Evolutionary conservation across 208 protist species (phyloP).

Genomic region (Crithidia expoeki): DNA sequence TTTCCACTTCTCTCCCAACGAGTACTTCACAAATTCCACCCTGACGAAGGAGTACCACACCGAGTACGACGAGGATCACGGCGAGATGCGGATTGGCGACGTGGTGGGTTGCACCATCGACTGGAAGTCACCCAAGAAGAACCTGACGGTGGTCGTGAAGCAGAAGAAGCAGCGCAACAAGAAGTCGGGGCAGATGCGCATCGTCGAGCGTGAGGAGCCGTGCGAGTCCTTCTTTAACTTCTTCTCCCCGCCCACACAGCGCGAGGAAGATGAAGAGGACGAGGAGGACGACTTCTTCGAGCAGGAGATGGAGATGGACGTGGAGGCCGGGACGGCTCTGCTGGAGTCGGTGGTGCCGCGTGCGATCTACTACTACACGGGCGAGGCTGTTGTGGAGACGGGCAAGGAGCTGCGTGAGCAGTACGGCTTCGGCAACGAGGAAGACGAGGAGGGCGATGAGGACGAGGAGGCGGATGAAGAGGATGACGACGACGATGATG

Average conservation of each 20-base stretch:
- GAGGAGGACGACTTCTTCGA: conserved; percentile 63
- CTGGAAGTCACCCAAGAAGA: conserved; percentile 80
- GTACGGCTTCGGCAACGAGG: conserved; percentile 39
- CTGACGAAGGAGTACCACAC: conserved; percentile 93
- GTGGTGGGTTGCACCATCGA: conserved; percentile 76
- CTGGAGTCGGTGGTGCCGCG: conserved; percentile 80
- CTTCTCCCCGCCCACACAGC: conserved; percentile 75
- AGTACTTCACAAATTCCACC: conserved; percentile 88
- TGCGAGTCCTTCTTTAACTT: conserved; percentile 94
- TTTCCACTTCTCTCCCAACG: conserved; percentile 90
- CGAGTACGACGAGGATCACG: conserved; percentile 76
- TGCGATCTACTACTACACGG: conserved; percentile 91
- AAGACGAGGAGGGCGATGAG: conserved; percentile 62
- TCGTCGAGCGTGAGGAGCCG: conserved; percentile 83
- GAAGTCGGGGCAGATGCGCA: conserved; percentile 78
- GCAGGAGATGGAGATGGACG: conserved; percentile 80
- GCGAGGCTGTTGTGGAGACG: conserved; percentile 75
- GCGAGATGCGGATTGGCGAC: conserved; percentile 69
- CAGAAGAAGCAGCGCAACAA: conserved; percentile 93
- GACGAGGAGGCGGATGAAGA: conserved; percentile 63
- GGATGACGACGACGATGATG: conserved; percentile 39
- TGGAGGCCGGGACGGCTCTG: conserved; percentile 77
- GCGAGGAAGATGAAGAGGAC: conserved; percentile 60
- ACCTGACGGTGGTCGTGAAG: conserved; percentile 85
- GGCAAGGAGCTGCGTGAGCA: conserved; percentile 42